A percentile compares a stretch with the other conserved stretches of the same genome.
phyloP scores from a whole-genome alignment of 192 early-diverging fungal species.

The Coemansia sp. region DNA sequence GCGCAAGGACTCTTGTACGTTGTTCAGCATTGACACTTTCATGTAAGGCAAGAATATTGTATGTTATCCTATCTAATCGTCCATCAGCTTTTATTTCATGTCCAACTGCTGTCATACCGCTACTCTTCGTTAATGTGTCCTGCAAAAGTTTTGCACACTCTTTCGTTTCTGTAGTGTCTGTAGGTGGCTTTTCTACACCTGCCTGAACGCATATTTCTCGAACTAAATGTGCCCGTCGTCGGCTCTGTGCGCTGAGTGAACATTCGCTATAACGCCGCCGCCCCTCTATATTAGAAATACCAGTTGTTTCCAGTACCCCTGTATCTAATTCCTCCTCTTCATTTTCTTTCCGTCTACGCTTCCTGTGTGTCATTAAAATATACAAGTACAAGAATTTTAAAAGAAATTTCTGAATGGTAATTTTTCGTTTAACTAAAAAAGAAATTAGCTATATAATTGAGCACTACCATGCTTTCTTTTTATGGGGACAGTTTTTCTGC shows the following conservation, averaged over 20 bases:
- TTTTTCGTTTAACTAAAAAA: background rate
- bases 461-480: no score
- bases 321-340: background rate
- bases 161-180: background rate
- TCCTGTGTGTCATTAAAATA: background rate
- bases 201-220: conserved; percentile 10
- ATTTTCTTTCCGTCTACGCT: background rate
- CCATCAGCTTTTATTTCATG: background rate
- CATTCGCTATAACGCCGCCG: conserved; percentile 16
- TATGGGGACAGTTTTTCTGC: no score
- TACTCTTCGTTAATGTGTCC: conserved; percentile 13
- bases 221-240: conserved; percentile 24
- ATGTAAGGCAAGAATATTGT: conserved; percentile 23
- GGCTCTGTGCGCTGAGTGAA: conserved; percentile 28
- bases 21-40: conserved; percentile 6
- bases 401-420: background rate
- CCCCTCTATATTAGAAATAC: no score
- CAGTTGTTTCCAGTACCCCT: background rate
- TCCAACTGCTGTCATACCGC: background rate
- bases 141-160: conserved; percentile 21
- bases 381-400: background rate
- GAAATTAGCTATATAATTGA: background rate
- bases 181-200: background rate
- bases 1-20: conserved; percentile 21
- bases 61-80: conserved; percentile 12